Evolutionary conservation across 208 protist species (phyloP).

Genomic region (Trypanosomatidae sp.): DNA sequence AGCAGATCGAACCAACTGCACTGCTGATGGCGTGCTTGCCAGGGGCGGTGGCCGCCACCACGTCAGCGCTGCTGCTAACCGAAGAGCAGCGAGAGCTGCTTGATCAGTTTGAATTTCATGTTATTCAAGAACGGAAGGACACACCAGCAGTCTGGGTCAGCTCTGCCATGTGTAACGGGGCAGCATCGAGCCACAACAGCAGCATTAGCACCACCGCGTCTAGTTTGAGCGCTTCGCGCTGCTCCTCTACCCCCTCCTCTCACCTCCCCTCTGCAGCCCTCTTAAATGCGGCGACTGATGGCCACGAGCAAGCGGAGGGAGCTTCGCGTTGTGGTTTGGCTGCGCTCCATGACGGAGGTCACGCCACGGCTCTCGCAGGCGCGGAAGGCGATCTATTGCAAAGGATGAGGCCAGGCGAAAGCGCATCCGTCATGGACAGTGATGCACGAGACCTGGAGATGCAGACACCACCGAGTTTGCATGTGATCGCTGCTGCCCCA

Average conservation of each 20-base stretch:
- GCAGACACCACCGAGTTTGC: not conserved
- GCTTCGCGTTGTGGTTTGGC: not conserved
- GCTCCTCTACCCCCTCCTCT: not conserved
- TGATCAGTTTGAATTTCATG: slow-evolving; percentile 16
- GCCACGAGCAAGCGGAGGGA: not conserved
- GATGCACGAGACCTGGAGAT: not conserved
- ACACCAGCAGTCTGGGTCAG: slow-evolving; percentile 5
- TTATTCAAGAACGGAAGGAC: slow-evolving; percentile 3
- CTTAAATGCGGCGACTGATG: not conserved
- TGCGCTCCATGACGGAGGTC: not conserved
- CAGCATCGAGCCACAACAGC: not conserved
- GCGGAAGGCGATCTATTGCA: not conserved
- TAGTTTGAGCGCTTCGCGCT: not conserved
- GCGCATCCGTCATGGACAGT: not conserved
- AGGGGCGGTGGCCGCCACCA: not conserved
- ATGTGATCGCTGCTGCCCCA: not conserved
- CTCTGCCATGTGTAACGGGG: not conserved
- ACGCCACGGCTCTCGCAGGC: not conserved
- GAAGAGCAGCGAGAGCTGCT: slow-evolving; percentile 16
- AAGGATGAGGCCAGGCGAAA: not conserved
- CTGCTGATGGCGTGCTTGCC: not conserved
- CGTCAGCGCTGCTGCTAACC: slow-evolving; percentile 1
- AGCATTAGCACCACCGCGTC: not conserved
- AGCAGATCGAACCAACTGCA: no score
- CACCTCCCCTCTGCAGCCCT: not conserved